Base-by-base conservation (phyloP, 2,329 filamentous ascomycete genomes). In the Pleomassaria siparia region DNA sequence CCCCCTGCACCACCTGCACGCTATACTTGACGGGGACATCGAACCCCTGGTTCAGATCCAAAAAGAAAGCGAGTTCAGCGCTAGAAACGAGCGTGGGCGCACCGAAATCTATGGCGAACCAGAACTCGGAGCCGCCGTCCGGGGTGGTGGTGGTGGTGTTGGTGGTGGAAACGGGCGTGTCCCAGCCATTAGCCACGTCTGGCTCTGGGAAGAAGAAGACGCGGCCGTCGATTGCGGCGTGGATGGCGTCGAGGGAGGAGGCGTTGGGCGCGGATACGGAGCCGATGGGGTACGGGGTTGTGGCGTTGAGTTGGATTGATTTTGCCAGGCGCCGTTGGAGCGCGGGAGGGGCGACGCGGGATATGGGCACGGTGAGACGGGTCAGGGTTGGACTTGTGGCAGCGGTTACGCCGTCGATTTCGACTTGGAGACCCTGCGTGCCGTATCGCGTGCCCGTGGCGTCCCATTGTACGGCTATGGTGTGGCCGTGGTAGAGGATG, bases 381-480 rank as follows among this genome's bases (percentile, higher is more conserved):
- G 55, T 41, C 1, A 72, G 54, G 0, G 42, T 59, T 0, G 61
- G 40, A 0, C 64, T 66, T 0, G 64, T 64, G 5, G 63, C 68
- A 1, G 64, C 69, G 20, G 66, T 54, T 11, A 50, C 45, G 9
- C 67, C 67, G 47, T 72, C 69, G 18, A 73, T 55, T 46, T 71
- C 68, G 12, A 74, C 43, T 8, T 58, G 58, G 3, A 74, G 60
- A 7, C 70, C 70, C 0, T 54, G 49, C 21, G 56, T 49, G 22
- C 63, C 60, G 37, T 71, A 73, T 25, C 55, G 62, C 1, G 58
- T 63, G 2, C 70, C 71, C 41, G 55, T 55, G 1, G 56, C 59
- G 21, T 76, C 72, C 72, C 73, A 76, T 51, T 75, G 70, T 0
- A 76, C 64, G 13, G 69, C 65, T 18, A 76, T 54, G 11, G 69